Conservation (phyloP, 805 yeast species). For the Metschnikowia santaceciliae region DNA sequence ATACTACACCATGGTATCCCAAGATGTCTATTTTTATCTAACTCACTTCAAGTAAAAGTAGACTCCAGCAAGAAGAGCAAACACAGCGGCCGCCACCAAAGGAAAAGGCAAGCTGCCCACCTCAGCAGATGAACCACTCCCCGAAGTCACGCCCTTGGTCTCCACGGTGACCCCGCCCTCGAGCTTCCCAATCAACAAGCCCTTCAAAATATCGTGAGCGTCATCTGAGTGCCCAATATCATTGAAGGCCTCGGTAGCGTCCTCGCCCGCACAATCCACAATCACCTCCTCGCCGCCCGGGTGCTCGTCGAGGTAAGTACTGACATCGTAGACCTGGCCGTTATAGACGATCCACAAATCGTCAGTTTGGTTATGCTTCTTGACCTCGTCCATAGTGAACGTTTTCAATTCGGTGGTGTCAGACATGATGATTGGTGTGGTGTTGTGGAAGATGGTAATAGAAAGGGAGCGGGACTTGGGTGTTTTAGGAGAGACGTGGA, state of each 20-base stretch:
- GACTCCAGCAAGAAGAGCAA: slow-evolving; percentile 18
- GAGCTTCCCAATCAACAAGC: slow-evolving; percentile 71
- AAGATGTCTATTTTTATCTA: neutral
- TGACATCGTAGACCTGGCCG: slow-evolving; percentile 41
- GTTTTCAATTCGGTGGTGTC: slow-evolving; percentile 30
- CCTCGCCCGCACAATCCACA: slow-evolving; percentile 74
- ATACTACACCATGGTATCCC: no score
- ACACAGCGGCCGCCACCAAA: slow-evolving; percentile 16
- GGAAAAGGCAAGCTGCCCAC: slow-evolving; percentile 18
- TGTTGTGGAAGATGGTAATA: neutral
- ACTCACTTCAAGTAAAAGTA: slow-evolving; percentile 17
- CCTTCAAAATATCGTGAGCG: slow-evolving; percentile 73
- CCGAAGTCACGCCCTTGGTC: slow-evolving; percentile 12
- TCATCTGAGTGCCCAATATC: slow-evolving; percentile 98
- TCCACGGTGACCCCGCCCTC: slow-evolving; percentile 53
- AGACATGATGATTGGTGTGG: slow-evolving; percentile 9
- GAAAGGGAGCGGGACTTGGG: neutral
- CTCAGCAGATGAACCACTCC: slow-evolving; percentile 10
- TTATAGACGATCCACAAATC: slow-evolving; percentile 45
- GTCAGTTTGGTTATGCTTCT: slow-evolving; percentile 34
- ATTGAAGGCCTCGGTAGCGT: slow-evolving; percentile 64
- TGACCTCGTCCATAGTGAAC: slow-evolving; percentile 52
- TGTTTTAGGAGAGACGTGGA: neutral
- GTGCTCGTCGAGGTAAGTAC: slow-evolving; percentile 46
- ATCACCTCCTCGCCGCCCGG: slow-evolving; percentile 85